Evolutionary conservation across 148 eudicot genomes (phyloP).

Genomic region (Tetragonia tetragonoides): DNA sequence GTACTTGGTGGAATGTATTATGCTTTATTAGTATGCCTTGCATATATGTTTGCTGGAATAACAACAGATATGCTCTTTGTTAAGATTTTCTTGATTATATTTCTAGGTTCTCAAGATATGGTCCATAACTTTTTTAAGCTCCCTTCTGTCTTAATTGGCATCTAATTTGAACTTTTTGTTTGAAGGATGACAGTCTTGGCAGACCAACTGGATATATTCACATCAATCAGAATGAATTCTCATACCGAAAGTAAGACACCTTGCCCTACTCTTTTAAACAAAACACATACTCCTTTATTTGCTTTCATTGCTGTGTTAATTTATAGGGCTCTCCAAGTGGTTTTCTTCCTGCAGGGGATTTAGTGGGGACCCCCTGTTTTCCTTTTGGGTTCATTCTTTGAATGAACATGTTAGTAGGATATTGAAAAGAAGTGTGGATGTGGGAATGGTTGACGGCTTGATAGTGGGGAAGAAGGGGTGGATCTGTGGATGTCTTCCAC

Average conservation of each 20-base stretch:
- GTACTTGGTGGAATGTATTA: not conserved
- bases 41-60: not conserved
- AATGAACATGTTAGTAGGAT: no score
- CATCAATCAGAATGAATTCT: constrained; percentile 39
- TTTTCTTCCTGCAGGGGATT: no score
- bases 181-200: constrained; percentile 30
- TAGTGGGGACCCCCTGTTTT: no score
- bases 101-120: not conserved
- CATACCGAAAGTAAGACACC: constrained; percentile 37
- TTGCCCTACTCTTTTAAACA: constrained; percentile 3
- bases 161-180: constrained; percentile 1
- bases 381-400: no score
- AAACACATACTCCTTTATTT: not conserved
- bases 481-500: no score
- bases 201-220: constrained; percentile 26
- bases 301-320: not conserved
- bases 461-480: no score
- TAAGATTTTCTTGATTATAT: not conserved
- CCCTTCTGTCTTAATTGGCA: not conserved
- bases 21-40: not conserved
- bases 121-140: not conserved
- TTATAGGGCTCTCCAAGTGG: no score
- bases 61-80: not conserved
- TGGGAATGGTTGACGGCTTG: no score
- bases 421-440: no score